Percentiles rank a stretch among this genome's conserved stretches.
Evolutionary conservation across 2,329 filamentous ascomycete genomes (phyloP).

Genomic region (Sphaceloma murrayae): DNA sequence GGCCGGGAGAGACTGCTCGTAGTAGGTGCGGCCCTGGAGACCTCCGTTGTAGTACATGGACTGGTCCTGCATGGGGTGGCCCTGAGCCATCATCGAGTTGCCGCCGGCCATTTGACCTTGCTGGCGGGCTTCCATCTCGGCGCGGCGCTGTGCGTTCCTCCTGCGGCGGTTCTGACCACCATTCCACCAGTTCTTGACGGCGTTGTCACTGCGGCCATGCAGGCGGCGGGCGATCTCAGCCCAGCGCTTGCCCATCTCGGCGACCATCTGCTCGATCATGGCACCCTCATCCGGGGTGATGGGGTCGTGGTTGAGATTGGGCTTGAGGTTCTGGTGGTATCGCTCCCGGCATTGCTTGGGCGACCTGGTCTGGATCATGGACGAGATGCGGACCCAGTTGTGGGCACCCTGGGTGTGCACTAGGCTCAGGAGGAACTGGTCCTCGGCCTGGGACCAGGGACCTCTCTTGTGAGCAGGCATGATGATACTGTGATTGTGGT

Average conservation of each 20-base stretch:
- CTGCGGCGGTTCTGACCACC: slow-evolving; percentile 74
- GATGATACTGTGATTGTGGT: slow-evolving; percentile 21
- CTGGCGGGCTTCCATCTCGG: slow-evolving; percentile 26
- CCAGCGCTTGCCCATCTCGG: slow-evolving; percentile 76
- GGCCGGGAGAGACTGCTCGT: slow-evolving; percentile 20
- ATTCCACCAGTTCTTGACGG: slow-evolving; percentile 98
- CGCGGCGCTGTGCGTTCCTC: slow-evolving; percentile 31
- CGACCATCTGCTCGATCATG: slow-evolving; percentile 67
- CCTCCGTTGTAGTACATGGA: slow-evolving; percentile 20
- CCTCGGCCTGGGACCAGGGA: slow-evolving; percentile 74
- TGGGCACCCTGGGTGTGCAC: slow-evolving; percentile 62
- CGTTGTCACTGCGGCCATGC: slow-evolving; percentile 81
- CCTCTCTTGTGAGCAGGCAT: slow-evolving; percentile 58
- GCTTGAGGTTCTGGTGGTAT: slow-evolving; percentile 84
- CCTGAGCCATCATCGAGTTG: slow-evolving; percentile 21
- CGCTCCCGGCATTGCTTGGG: slow-evolving; percentile 93
- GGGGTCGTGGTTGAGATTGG: slow-evolving; percentile 69
- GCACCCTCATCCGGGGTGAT: slow-evolving; percentile 67
- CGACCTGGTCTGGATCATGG: slow-evolving; percentile 64
- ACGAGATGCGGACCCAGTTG: slow-evolving; percentile 85
- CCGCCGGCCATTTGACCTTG: slow-evolving; percentile 20
- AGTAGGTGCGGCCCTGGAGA: slow-evolving; percentile 19
- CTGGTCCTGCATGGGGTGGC: slow-evolving; percentile 22
- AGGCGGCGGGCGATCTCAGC: slow-evolving; percentile 81
- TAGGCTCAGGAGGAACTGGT: slow-evolving; percentile 58